phyloP scores from a whole-genome alignment of 805 yeast species.

The Kodamaea sagamina region DNA sequence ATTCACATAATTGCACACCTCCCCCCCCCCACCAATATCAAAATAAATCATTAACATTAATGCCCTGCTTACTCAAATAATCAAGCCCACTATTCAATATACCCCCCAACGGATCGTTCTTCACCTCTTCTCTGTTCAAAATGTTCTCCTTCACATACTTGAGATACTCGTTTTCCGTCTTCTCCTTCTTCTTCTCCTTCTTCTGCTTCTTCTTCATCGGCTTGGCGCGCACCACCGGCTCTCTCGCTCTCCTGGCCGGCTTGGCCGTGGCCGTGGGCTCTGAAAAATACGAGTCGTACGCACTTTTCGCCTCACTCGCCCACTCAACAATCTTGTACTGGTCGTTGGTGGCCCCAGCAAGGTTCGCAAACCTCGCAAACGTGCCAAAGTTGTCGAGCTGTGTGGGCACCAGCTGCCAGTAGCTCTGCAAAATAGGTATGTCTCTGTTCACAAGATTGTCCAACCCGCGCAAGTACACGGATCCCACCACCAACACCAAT shows the following conservation, averaged over 20 bases:
- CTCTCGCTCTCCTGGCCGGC: constrained; percentile 1
- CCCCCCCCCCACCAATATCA: too few species aligned
- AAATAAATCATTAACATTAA: constrained; percentile 6
- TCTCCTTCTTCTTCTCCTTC: constrained; percentile 4
- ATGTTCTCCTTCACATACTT: constrained; percentile 10
- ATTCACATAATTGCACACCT: too few species aligned
- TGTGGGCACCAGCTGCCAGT: neutral
- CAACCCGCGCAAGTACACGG: constrained; percentile 27
- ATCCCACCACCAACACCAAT: constrained; percentile 16
- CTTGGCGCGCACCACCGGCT: neutral
- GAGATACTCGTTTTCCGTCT: constrained; percentile 4
- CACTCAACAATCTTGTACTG: neutral
- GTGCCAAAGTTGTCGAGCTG: neutral
- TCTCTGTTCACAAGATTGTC: constrained; percentile 22
- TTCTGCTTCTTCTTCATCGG: constrained; percentile 4
- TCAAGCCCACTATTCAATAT: constrained; percentile 7
- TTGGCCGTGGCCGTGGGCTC: neutral
- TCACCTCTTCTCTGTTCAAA: constrained; percentile 1
- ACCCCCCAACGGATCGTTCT: constrained; percentile 4
- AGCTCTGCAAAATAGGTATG: constrained; percentile 12
- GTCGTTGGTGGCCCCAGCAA: neutral
- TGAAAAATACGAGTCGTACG: constrained; percentile 4
- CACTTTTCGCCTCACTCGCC: constrained; percentile 2
- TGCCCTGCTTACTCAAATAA: constrained; percentile 9
- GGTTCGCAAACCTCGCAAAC: neutral